Conservation (phyloP, 106 monocot genomes). For the Dactylorhiza incarnata region DNA sequence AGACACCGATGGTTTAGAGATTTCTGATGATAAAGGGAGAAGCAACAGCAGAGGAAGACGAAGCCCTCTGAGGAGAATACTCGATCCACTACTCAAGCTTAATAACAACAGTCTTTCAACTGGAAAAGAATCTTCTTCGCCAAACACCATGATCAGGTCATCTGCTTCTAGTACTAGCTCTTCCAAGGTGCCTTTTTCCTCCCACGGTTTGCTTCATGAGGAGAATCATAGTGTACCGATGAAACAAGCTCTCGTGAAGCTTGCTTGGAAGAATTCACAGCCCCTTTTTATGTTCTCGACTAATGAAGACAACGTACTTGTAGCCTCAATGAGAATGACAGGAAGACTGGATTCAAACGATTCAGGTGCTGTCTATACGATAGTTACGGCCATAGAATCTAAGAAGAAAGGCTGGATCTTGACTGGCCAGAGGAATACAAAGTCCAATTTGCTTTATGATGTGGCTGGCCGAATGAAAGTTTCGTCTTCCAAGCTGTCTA, state of each 20-base stretch:
- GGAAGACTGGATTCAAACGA: conserved; percentile 12
- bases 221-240: conserved; percentile 9
- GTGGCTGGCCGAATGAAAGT: conserved; percentile 60
- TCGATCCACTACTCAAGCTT: conserved; percentile 46
- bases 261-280: conserved; percentile 71
- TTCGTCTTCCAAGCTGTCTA: conserved; percentile 7
- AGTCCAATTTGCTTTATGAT: conserved; percentile 39
- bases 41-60: conserved; percentile 18
- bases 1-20: background rate
- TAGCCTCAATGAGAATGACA: conserved; percentile 46
- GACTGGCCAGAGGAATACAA: conserved; percentile 46
- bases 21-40: conserved; percentile 8
- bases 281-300: conserved; percentile 68
- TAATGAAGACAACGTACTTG: conserved; percentile 63
- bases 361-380: conserved; percentile 37
- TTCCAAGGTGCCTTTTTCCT: background rate
- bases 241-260: conserved; percentile 55
- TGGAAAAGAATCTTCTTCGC: background rate
- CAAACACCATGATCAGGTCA: background rate
- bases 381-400: conserved; percentile 36
- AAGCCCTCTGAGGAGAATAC: conserved; percentile 46
- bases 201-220: conserved; percentile 1
- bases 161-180: background rate
- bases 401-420: conserved; percentile 59
- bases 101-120: background rate